Percentiles rank a stretch among this genome's conserved stretches.
Conservation (phyloP, 129 eudicot genomes). For the Tagetes patula region DNA sequence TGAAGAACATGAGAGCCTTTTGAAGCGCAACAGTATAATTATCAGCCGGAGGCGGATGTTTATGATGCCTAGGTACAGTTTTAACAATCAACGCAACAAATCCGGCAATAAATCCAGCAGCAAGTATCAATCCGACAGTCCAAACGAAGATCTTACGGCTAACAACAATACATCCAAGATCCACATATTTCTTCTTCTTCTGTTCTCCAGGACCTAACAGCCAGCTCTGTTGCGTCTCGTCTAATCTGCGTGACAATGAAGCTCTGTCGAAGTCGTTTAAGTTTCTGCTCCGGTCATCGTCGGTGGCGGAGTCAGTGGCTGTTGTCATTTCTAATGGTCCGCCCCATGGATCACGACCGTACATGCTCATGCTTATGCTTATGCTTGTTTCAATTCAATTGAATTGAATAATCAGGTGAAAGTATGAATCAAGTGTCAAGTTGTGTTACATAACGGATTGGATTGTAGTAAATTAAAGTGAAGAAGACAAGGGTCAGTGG, state of each 20-base stretch:
- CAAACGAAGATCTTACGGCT: conserved; percentile 76
- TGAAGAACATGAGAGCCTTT: conserved; percentile 91
- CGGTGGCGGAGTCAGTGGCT: conserved; percentile 64
- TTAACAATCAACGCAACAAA: conserved; percentile 61
- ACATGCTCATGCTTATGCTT: conserved; percentile 38
- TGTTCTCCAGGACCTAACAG: conserved; percentile 84
- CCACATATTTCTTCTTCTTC: conserved; percentile 87
- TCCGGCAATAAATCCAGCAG: conserved; percentile 70
- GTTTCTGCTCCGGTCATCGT: conserved; percentile 81
- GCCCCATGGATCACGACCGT: conserved; percentile 93
- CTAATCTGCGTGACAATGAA: conserved; percentile 67
- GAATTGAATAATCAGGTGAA: neutral
- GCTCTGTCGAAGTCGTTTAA: conserved; percentile 73
- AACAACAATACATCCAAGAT: conserved; percentile 79
- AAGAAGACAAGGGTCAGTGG: neutral
- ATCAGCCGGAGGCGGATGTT: conserved; percentile 58
- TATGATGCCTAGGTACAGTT: conserved; percentile 66
- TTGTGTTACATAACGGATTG: neutral
- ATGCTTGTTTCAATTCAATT: neutral
- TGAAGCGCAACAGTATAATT: conserved; percentile 74
- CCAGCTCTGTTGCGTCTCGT: conserved; percentile 96
- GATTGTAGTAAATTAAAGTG: conserved; percentile 18
- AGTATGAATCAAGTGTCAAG: neutral
- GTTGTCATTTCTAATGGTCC: conserved; percentile 75
- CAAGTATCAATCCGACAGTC: conserved; percentile 70